phyloP scores from a whole-genome alignment of 1,139 yeast genomes.

The Blastobotrys ciferrii region DNA sequence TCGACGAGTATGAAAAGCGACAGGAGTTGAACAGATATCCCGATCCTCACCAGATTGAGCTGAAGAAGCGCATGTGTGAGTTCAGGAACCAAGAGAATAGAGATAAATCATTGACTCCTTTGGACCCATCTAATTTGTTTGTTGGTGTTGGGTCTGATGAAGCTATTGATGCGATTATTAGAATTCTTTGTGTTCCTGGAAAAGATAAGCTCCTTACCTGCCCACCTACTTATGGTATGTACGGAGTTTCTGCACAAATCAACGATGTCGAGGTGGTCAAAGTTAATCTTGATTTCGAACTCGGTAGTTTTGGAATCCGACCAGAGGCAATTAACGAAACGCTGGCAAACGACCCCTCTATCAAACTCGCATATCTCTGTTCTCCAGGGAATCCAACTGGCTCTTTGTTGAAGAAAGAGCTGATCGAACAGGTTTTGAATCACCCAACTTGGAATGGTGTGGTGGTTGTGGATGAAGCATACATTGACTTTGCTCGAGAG shows the following conservation, averaged over 20 bases:
- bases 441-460: slow-evolving; percentile 69
- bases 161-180: slow-evolving; percentile 81
- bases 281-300: slow-evolving; percentile 57
- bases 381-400: slow-evolving; percentile 99
- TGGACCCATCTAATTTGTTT: slow-evolving; percentile 70
- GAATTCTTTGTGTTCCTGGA: slow-evolving; percentile 84
- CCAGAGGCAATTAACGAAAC: slow-evolving; percentile 53
- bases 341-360: slow-evolving; percentile 53
- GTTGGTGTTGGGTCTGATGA: slow-evolving; percentile 98
- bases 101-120: slow-evolving; percentile 26
- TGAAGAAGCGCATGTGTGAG: slow-evolving; percentile 68
- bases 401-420: slow-evolving; percentile 49
- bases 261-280: slow-evolving; percentile 78
- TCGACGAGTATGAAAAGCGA: slow-evolving; percentile 39
- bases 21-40: slow-evolving; percentile 83
- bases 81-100: slow-evolving; percentile 57
- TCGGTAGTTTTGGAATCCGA: slow-evolving; percentile 61
- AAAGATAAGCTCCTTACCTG: slow-evolving; percentile 77
- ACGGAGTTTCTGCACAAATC: slow-evolving; percentile 81
- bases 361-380: slow-evolving; percentile 80
- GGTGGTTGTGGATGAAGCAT: slow-evolving; percentile 91
- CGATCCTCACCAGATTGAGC: slow-evolving; percentile 88
- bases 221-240: slow-evolving; percentile 99
- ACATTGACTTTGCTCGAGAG: slow-evolving; percentile 73
- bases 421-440: slow-evolving; percentile 52